A percentile compares a stretch with the other conserved stretches of the same genome.
These are phyloP conservation scores for Mycena galericulata DNA, from an alignment of 768 basidiomycete genomes.

Conservation along the genomic window DNA sequence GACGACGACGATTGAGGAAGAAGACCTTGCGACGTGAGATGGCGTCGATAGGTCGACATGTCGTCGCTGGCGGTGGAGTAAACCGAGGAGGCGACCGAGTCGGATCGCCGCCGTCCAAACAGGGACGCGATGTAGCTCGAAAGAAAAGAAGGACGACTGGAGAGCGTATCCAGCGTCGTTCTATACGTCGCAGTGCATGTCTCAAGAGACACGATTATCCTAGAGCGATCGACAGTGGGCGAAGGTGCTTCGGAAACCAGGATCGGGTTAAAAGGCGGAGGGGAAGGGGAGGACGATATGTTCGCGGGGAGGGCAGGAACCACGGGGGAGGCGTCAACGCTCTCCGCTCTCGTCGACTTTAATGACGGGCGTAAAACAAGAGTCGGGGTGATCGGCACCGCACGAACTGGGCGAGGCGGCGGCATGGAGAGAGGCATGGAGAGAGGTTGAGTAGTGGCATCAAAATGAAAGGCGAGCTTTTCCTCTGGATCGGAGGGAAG, in stretches of 20 bases:
- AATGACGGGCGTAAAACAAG: constrained; percentile 53
- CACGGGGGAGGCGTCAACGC: constrained; percentile 54
- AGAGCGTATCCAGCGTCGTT: constrained; percentile 75
- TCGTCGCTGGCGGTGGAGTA: constrained; percentile 65
- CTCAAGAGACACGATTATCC: constrained; percentile 78
- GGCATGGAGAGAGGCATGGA: constrained; percentile 40
- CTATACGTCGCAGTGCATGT: constrained; percentile 75
- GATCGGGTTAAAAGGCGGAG: constrained; percentile 74
- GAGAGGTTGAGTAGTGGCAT: constrained; percentile 43
- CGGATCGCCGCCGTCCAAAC: constrained; percentile 47
- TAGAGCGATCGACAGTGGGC: constrained; percentile 63
- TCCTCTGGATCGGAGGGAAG: constrained; percentile 48
- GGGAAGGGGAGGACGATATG: constrained; percentile 54
- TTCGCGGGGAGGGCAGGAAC: constrained; percentile 64
- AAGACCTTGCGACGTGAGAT: constrained; percentile 71
- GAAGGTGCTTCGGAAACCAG: constrained; percentile 70
- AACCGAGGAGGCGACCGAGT: constrained; percentile 65
- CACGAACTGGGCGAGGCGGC: constrained; percentile 52
- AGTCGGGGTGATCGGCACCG: constrained; percentile 43
- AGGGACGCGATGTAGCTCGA: constrained; percentile 67
- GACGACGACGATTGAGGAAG: constrained; percentile 57
- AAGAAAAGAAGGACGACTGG: constrained; percentile 76
- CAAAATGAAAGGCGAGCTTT: constrained; percentile 31
- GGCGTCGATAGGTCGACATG: constrained; percentile 69
- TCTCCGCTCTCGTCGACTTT: constrained; percentile 49